Conservation (phyloP, 352 stramenopile species). For the Phytophthora foliorum region DNA sequence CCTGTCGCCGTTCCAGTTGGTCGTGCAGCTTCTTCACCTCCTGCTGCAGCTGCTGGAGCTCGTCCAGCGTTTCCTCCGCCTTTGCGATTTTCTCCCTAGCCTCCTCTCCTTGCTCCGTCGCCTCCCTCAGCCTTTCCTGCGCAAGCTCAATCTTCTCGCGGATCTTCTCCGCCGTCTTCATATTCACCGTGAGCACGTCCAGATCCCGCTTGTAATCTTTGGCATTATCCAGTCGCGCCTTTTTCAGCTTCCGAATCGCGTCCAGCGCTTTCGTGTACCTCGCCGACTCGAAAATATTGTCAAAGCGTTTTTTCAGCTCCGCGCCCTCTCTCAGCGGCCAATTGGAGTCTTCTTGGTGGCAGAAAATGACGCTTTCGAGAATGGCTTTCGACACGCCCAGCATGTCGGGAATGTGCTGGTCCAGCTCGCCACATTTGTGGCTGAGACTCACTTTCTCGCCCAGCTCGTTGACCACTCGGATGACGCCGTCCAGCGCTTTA, state of each 20-base stretch:
- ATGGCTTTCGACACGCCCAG: constrained; percentile 98
- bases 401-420: constrained; percentile 94
- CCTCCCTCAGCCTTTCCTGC: constrained; percentile 54
- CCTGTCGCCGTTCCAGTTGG: constrained; percentile 44
- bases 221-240: constrained; percentile 71
- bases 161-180: constrained; percentile 68
- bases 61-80: constrained; percentile 59
- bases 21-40: constrained; percentile 51
- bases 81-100: constrained; percentile 49
- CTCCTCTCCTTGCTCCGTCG: constrained; percentile 46
- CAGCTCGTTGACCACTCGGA: constrained; percentile 91
- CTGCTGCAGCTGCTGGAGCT: constrained; percentile 60
- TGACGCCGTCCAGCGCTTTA: constrained; percentile 97
- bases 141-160: constrained; percentile 60
- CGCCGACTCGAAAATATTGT: constrained; percentile 99
- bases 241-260: constrained; percentile 95
- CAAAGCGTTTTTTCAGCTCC: constrained; percentile 99
- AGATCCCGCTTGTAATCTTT: constrained; percentile 97
- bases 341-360: constrained; percentile 98
- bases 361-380: constrained; percentile 99
- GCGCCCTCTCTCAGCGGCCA: constrained; percentile 97
- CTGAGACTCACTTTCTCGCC: constrained; percentile 93
- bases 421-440: constrained; percentile 97
- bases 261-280: constrained; percentile 99
- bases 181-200: constrained; percentile 90